Base-by-base conservation (phyloP, 192 early-diverging fungal genomes). In the Podila clonocystis region DNA sequence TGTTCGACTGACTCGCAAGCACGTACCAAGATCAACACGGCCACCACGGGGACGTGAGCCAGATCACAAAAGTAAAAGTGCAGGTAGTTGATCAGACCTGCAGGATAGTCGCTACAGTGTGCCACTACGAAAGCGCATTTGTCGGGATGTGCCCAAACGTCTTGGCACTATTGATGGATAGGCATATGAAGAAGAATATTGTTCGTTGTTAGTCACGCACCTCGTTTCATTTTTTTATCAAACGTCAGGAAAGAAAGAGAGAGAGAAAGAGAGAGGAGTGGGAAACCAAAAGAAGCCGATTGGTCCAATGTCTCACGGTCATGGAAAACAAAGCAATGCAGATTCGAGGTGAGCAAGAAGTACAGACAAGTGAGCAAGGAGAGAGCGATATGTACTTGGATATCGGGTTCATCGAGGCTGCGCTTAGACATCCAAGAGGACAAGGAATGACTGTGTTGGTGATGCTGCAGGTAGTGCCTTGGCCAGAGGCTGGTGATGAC, bases 51-150 rank as follows among this genome's bases (percentile, higher is more conserved):
- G 29, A 72, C 60, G 11, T 57, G 31, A 58, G 72, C 29, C 38
- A 80, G 65, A 24, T 82, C 72, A 61, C 90, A 91, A 70, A 85
- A 91, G 70, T 90, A 91, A 49, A 87, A 72, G 52, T 86, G 83
- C 36, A 91, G 67, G 72, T 91, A 91, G 58, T 89, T 84, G 50
- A 91, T 76, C 48, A 92, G 50, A 7, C 94, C 93, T 36, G 89
- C 79, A 36, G 87, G 85, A 57, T 88, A 88, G 33, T 88, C 89
- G 20, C 71, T 71, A 70, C 94, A 95, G 83, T 93, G 72, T 58
- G 87, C 82, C 57, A 82, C 68, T 20, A 93, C 91, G 60, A 80
- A 91, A 2, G 74, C 74, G 66, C 94, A 95, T 63, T 84, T 82
- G 29, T 86, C 86, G 19, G 83, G 65, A n/a, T 88, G 83, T 4